phyloP scores from a whole-genome alignment of 1,284 basidiomycete genomes.

The Pseudozyma pruni region DNA sequence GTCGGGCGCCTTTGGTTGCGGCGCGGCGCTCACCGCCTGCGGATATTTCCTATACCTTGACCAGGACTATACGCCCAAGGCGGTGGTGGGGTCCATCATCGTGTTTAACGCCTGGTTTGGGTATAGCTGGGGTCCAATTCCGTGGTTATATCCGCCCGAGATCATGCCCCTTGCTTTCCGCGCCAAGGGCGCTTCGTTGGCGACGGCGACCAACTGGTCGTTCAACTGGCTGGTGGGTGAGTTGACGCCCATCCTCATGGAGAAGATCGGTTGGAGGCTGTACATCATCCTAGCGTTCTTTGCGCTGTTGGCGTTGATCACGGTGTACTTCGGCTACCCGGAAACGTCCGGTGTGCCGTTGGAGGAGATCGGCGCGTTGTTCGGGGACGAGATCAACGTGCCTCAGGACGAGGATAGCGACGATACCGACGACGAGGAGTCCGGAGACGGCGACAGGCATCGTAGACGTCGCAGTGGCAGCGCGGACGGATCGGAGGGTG shows the following conservation, averaged over 20 bases:
- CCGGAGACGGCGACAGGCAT: slow-evolving; percentile 12
- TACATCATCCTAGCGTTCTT: slow-evolving; percentile 98
- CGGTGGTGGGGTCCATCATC: slow-evolving; percentile 88
- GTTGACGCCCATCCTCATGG: slow-evolving; percentile 87
- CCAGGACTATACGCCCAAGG: slow-evolving; percentile 74
- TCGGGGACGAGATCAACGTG: slow-evolving; percentile 65
- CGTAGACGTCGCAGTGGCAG: slow-evolving; percentile 25
- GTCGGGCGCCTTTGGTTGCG: slow-evolving; percentile 85
- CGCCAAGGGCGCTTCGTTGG: slow-evolving; percentile 79
- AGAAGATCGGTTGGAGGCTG: slow-evolving; percentile 87
- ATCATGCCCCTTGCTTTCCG: slow-evolving; percentile 72
- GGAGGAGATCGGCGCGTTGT: slow-evolving; percentile 71
- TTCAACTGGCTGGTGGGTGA: slow-evolving; percentile 87
- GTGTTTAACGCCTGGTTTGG: slow-evolving; percentile 95
- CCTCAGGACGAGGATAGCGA: slow-evolving; percentile 56
- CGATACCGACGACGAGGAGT: slow-evolving; percentile 37
- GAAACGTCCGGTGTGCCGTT: slow-evolving; percentile 72
- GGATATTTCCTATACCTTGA: slow-evolving; percentile 96
- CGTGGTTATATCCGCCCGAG: slow-evolving; percentile 81
- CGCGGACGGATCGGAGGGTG: slow-evolving; percentile 18
- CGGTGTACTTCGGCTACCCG: slow-evolving; percentile 74
- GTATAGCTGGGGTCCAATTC: slow-evolving; percentile 75
- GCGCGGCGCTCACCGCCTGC: slow-evolving; percentile 78
- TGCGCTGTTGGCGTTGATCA: slow-evolving; percentile 83
- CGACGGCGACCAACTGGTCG: slow-evolving; percentile 69